Conservation (phyloP, 768 basidiomycete genomes). For the Tylopilus subfusipes region DNA sequence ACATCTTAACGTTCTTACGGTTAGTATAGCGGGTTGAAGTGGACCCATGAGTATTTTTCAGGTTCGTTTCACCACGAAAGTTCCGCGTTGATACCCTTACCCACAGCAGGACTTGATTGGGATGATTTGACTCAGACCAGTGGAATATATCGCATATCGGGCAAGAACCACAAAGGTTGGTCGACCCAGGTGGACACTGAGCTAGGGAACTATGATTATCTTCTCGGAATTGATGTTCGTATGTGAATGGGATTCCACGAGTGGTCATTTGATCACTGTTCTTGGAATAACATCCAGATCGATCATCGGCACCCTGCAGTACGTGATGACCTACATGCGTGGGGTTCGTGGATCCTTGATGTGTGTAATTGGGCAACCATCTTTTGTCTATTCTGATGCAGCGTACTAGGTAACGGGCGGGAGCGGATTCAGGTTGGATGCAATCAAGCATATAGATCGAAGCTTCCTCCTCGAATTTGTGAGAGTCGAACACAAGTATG, state of each 20-base stretch:
- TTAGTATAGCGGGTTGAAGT: constrained; percentile 71
- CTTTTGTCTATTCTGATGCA: not conserved
- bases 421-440: constrained; percentile 81
- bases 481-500: constrained; percentile 19
- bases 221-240: constrained; percentile 70
- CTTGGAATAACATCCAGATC: constrained; percentile 45
- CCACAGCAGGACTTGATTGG: constrained; percentile 69
- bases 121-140: constrained; percentile 63
- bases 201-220: constrained; percentile 84
- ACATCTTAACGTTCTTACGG: not conserved
- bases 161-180: constrained; percentile 71
- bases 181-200: constrained; percentile 76
- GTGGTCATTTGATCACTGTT: constrained; percentile 1
- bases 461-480: constrained; percentile 70
- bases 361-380: constrained; percentile 25
- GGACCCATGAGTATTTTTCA: constrained; percentile 78
- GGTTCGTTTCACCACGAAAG: constrained; percentile 39
- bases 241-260: not conserved
- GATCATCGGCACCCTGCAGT: constrained; percentile 83
- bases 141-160: constrained; percentile 70
- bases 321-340: constrained; percentile 64
- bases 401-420: constrained; percentile 57
- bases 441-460: constrained; percentile 85
- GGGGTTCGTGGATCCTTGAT: constrained; percentile 77
- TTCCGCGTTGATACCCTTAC: not conserved